These are phyloP conservation scores for Globisporangium spiculum DNA, from an alignment of 352 stramenopile genomes.

Conservation along the genomic window DNA sequence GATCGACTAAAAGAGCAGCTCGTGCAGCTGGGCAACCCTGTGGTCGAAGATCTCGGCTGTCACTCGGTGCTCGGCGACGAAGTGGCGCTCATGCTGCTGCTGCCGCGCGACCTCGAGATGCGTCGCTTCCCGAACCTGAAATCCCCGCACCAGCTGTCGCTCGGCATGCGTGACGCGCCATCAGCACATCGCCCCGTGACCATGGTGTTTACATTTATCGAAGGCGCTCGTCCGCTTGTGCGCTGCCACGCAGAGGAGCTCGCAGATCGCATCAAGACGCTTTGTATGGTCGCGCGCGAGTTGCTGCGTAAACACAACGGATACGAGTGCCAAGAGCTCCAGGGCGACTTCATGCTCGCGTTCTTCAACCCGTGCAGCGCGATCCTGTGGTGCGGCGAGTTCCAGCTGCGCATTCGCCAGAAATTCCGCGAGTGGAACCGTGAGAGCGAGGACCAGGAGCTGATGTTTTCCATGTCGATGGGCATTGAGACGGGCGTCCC, in stretches of 20 bases:
- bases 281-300: slow-evolving; percentile 76
- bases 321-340: slow-evolving; percentile 87
- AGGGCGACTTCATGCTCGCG: slow-evolving; percentile 88
- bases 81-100: slow-evolving; percentile 75
- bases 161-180: slow-evolving; percentile 80
- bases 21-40: slow-evolving; percentile 81
- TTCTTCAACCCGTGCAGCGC: slow-evolving; percentile 83
- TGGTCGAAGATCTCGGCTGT: slow-evolving; percentile 83
- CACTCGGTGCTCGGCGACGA: slow-evolving; percentile 72
- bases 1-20: slow-evolving; percentile 85
- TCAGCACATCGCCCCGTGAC: slow-evolving; percentile 76
- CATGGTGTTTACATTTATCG: slow-evolving; percentile 90
- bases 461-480: slow-evolving; percentile 88
- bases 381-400: slow-evolving; percentile 85
- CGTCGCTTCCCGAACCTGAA: slow-evolving; percentile 73
- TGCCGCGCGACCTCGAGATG: slow-evolving; percentile 76
- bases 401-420: slow-evolving; percentile 72
- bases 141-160: slow-evolving; percentile 64
- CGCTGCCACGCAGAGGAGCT: slow-evolving; percentile 81
- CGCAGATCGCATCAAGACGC: slow-evolving; percentile 79
- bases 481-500: slow-evolving; percentile 80
- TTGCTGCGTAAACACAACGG: slow-evolving; percentile 79
- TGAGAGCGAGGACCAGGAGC: slow-evolving; percentile 71
- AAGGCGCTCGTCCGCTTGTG: slow-evolving; percentile 78
- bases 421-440: slow-evolving; percentile 79